phyloP scores from a whole-genome alignment of 2,329 filamentous ascomycete genomes.

The Hymenoscyphus occultus region DNA sequence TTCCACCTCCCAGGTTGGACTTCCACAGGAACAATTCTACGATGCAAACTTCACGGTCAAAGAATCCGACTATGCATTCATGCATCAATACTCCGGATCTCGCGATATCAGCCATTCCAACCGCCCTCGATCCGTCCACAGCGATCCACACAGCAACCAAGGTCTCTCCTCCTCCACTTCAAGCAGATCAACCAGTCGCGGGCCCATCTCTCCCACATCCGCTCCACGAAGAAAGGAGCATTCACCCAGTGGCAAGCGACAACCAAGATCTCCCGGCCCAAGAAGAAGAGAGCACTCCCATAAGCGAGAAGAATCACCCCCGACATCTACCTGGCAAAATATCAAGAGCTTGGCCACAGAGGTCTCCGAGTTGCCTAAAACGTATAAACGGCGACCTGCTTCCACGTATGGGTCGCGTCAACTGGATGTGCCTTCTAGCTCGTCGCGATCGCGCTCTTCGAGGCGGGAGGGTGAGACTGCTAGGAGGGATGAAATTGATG shows the following conservation, averaged over 20 bases:
- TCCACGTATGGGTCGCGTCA: background rate
- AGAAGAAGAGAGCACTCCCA: background rate
- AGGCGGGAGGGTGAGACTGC: background rate
- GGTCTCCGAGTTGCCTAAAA: background rate
- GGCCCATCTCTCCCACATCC: background rate
- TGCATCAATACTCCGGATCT: background rate
- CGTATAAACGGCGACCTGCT: background rate
- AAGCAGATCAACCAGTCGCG: background rate
- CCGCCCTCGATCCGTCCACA: background rate
- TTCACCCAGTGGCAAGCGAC: background rate
- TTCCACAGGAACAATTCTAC: background rate
- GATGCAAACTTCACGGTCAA: background rate
- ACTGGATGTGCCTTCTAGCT: background rate
- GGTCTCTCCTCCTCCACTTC: background rate
- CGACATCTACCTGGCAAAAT: background rate
- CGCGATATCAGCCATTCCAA: background rate
- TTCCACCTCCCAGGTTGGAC: background rate
- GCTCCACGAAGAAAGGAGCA: background rate
- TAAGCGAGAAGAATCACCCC: background rate
- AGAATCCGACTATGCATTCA: background rate
- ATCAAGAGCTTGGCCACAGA: background rate
- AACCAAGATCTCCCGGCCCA: background rate
- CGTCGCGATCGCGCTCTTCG: background rate
- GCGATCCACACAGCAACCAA: background rate
- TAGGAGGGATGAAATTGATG: background rate